These are phyloP conservation scores for Chloris gayana DNA, from an alignment of 176 grass and related monocot genomes.

Conservation along the genomic window DNA sequence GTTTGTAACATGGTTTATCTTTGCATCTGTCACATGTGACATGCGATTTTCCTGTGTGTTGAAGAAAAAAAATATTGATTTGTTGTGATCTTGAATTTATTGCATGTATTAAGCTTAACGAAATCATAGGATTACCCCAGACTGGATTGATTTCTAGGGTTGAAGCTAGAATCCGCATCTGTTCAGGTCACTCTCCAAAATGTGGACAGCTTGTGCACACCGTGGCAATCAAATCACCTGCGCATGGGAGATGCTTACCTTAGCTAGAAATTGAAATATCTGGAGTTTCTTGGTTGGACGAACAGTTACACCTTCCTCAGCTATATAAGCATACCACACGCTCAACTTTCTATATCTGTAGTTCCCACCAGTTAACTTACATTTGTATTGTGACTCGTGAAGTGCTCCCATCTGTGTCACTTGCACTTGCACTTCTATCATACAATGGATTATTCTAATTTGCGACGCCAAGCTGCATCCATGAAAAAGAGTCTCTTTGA, in stretches of 20 bases:
- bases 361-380: conserved; percentile 15
- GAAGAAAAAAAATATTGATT: background rate
- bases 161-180: conserved; percentile 58
- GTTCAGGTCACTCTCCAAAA: conserved; percentile 60
- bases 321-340: conserved; percentile 67
- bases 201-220: conserved; percentile 63
- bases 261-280: conserved; percentile 62
- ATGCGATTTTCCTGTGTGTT: background rate
- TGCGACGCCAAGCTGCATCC: conserved; percentile 72
- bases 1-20: background rate
- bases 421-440: conserved; percentile 34
- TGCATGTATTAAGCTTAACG: background rate
- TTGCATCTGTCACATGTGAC: background rate
- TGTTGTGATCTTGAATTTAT: conserved; percentile 6
- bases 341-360: conserved; percentile 33
- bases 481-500: conserved; percentile 92
- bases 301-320: conserved; percentile 47
- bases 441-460: conserved; percentile 82
- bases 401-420: conserved; percentile 32
- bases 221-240: conserved; percentile 69
- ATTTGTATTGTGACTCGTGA: conserved; percentile 41
- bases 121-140: conserved; percentile 3
- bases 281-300: conserved; percentile 45
- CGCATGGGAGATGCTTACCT: conserved; percentile 49
- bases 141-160: conserved; percentile 18